Evolutionary conservation across 1,284 basidiomycete species (phyloP), one percentile per base, ranked within the genome.

Genomic region (Microbotryomycetes sp.): DNA sequence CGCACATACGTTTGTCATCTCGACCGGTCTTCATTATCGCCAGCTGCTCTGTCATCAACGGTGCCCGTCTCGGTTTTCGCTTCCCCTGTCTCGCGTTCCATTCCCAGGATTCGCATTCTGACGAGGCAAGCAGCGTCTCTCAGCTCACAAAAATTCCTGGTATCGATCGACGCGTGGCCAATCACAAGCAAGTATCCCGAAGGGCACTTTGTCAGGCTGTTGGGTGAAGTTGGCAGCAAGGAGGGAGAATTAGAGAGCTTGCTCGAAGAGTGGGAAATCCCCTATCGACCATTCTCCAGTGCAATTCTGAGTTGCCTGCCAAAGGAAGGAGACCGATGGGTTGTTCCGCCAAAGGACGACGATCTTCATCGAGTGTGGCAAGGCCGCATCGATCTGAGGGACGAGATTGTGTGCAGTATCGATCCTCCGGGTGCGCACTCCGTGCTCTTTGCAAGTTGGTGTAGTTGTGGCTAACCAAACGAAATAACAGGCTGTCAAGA

Each of bases 181-280:
- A 76, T 80, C 27, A 84, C 84, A 31, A 92, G 89, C 2, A 83
- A 91, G 26, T 97, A 97, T 73, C 96, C 96, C 0, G 93, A 97
- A 70, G 96, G 96, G 0, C 96, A 99, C 75, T 93, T 99, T 72
- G 91, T 98, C 15, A 85, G 94, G 48, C 86, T 91, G 0, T 81
- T 99, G 3, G 96, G 96, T 11, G 85, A 85, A 66, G 89, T 87
- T 0, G 94, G 94, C 72, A 89, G 86, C 74, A 96, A 97, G 74
- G 92, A 93, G 73, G 93, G 93, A 0, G 96, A 98, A 74, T 89
- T 94, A 73, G 94, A 98, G 76, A 91, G 89, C 73, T 73, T 98
- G 62, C 76, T 99, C 69, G 79, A 98, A 49, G 96, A 99, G 76
- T 97, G 89, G 75, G 94, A 97, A 68, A 91, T 98, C 3, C 92